Percentiles rank a stretch among this genome's conserved stretches.
phyloP scores from a whole-genome alignment of 2,329 filamentous ascomycete species.

The Trichophyton simii region DNA sequence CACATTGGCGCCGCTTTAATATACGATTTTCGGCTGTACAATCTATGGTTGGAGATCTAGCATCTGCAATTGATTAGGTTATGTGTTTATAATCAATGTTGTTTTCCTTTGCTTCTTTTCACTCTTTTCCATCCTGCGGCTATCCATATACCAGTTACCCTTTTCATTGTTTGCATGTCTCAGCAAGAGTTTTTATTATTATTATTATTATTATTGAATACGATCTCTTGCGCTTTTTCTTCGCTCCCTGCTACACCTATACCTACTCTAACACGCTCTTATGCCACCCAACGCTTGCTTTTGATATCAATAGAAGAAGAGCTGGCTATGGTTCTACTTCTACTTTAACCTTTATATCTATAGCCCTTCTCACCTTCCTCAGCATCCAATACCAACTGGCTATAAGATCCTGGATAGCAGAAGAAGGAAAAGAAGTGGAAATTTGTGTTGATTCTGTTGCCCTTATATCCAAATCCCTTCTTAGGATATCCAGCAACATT shows the following conservation, averaged over 20 bases:
- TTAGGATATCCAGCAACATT: neutral
- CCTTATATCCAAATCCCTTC: neutral
- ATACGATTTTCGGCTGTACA: neutral
- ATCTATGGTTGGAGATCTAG: neutral
- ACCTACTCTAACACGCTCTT: neutral
- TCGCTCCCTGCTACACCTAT: neutral
- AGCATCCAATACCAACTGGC: neutral
- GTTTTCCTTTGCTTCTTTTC: neutral
- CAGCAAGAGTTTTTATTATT: neutral
- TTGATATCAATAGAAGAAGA: too few relatives aligned
- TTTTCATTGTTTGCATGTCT: slow-evolving; percentile 1
- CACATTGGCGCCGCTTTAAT: neutral
- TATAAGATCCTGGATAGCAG: neutral
- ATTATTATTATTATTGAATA: neutral
- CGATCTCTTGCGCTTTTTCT: too few relatives aligned
- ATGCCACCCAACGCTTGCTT: too few relatives aligned
- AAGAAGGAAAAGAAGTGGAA: neutral
- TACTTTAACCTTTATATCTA: neutral
- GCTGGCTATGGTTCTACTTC: too few relatives aligned
- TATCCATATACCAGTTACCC: neutral
- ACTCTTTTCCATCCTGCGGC: neutral
- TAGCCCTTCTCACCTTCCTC: neutral
- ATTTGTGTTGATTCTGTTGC: neutral
- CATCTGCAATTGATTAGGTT: neutral
- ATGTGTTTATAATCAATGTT: neutral